Evolutionary conservation across 1,284 basidiomycete genomes (phyloP), one percentile per base, ranked within the genome.

Genomic region (Trichosporon sp.): DNA sequence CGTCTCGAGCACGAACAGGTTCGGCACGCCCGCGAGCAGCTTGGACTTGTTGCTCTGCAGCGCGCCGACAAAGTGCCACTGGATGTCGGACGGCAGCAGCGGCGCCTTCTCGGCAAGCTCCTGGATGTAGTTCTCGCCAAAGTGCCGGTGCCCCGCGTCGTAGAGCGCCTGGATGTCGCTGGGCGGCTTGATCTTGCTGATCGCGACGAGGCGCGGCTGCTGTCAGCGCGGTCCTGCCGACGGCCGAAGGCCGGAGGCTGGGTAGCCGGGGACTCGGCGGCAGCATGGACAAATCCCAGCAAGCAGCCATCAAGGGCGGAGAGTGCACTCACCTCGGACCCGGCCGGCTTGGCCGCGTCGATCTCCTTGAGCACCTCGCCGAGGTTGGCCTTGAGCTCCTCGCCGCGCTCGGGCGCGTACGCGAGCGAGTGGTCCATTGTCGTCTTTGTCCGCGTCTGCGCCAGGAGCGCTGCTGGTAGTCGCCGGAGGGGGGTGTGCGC

Each of bases 41-140:
- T 97, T 99, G 60, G 91, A 89, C 83, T 99, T 99, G 85, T 98
- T 99, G 42, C 92, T 93, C 81, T 99, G 96, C 29, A 99, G 84
- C 0, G 90, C 89, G 6, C 96, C 96, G 74, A 99, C 96, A 80
- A 98, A 98, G 83, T 98, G 96, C 97, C 97, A 99, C 72, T 90
- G 86, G 76, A 97, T 93, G 74, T 92, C 91, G 29, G 76, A 73
- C 0, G 94, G 93, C 18, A 95, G 87, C 92, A 95, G 77, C 27
- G 9, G 69, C 60, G 93, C 91, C 79, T 97, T 99, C 62, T 95
- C 92, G n/a, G 90, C 90, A 73, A 99, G 83, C 79, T 98, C 96
- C 75, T 97, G 92, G 5, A 95, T 94, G 80, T 98, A 99, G 81
- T 99, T 99, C 84, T 99, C 96, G 12, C 97, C 96, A 80, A 98